Evolutionary conservation across 176 grass and related monocot species (phyloP), one percentile per base, ranked within the genome.

Genomic region (Triticum monococcum): DNA sequence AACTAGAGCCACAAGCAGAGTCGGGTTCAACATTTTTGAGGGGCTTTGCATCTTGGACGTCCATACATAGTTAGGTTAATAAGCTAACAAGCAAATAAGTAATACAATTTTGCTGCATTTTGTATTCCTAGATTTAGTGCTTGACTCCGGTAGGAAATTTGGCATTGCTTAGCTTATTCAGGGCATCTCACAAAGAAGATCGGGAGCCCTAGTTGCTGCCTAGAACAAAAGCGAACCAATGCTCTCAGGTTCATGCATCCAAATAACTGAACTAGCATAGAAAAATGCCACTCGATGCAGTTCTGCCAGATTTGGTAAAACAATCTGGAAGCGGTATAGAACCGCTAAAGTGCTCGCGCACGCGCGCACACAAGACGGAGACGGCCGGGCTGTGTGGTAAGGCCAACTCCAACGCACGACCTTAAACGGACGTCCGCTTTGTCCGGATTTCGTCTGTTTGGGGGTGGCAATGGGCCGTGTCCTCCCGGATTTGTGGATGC

Each of bases 191-290:
- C 11, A 54, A 18, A 54, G 48, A 52, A 37, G 38, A 72, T 25
- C 16, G 43, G 23, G 18, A n/a, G 61, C 25, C 30, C 18, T 31
- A 84, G 57, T 28, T 43, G 8, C 67, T 62, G 67, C 24, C 7
- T 45, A 18, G 14, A 70, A 79, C 50, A 62, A 68, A 48, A 86
- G 64, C 25, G 65, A 13, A 71, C 48, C 59, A 72, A 10, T 13
- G 35, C 26, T 73, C 35, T 40, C 36, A 3, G 26, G 30, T 64
- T 64, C 63, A 72, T 36, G 35, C 35, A 37, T 13, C 26, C n/a
- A 80, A 75, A 50, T 45, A 82, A 65, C 40, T 57, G 33, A 70
- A 68, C 66, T 30, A 11, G 40, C 23, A n/a, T 81, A 74, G 56
- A 66, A 13, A 38, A 2, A 36, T 75, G n/a, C 7, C 57, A 66